These are phyloP conservation scores for Avena insularis DNA, from an alignment of 176 grass and related monocot genomes.

Conservation along the genomic window DNA sequence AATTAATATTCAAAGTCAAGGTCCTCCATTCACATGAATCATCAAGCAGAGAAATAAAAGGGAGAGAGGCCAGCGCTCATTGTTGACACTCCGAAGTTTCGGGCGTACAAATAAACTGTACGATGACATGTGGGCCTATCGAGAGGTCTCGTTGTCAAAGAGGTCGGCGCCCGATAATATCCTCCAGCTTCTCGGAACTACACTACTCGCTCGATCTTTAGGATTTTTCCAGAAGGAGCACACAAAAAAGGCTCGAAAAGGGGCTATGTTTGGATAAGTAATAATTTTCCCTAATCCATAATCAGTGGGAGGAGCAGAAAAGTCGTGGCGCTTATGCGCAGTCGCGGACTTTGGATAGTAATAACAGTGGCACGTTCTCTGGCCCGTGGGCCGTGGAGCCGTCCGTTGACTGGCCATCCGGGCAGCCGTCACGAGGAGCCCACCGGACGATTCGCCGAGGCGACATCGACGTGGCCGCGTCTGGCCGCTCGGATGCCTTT, in stretches of 20 bases:
- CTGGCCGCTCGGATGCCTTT: constrained; percentile 6
- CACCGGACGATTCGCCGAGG: accelerated
- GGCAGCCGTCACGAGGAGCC: background rate
- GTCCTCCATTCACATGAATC: constrained; percentile 40
- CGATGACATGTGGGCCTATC: background rate
- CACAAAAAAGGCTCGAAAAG: background rate
- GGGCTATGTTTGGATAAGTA: constrained; percentile 27
- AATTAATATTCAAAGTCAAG: constrained; percentile 47
- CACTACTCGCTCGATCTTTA: background rate
- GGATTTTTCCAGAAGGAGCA: background rate
- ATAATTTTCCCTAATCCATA: no score
- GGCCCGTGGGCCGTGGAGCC: constrained; percentile 51
- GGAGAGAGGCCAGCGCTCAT: background rate
- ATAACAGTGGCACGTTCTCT: background rate
- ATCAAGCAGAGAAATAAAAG: background rate
- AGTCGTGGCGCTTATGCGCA: constrained; percentile 3
- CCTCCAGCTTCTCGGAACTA: constrained; percentile 2
- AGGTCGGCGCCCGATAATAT: constrained; percentile 19
- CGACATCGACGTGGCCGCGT: constrained; percentile 49
- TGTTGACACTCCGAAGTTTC: background rate
- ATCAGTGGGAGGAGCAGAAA: background rate
- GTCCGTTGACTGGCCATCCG: constrained; percentile 42
- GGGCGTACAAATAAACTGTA: accelerated
- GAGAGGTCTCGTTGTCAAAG: background rate
- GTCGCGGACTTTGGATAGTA: background rate